Conservation (phyloP, 2,329 filamentous ascomycete genomes). For the Phialophora expanda region DNA sequence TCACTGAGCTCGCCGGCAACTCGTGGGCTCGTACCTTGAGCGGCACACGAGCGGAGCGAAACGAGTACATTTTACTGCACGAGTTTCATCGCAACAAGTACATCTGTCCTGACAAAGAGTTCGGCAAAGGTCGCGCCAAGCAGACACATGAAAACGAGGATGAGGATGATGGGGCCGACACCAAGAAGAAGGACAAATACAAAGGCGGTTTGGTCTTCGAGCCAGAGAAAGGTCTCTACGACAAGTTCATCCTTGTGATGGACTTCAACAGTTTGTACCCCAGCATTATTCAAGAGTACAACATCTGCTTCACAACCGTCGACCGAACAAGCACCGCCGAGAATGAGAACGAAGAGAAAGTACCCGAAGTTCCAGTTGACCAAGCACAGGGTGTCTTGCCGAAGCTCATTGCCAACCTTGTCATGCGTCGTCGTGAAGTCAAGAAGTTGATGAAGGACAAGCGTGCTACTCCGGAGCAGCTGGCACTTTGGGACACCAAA, state of each 20-base stretch:
- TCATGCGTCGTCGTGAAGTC: slow-evolving; percentile 85
- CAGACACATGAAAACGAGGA: slow-evolving; percentile 72
- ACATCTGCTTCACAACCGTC: slow-evolving; percentile 99
- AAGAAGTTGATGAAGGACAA: slow-evolving; percentile 98
- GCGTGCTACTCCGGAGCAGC: slow-evolving; percentile 79
- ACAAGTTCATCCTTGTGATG: slow-evolving; percentile 99
- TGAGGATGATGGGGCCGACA: slow-evolving; percentile 68
- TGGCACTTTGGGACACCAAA: slow-evolving; percentile 97
- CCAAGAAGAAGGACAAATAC: slow-evolving; percentile 98
- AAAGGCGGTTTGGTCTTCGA: slow-evolving; percentile 99
- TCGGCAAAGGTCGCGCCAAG: slow-evolving; percentile 75
- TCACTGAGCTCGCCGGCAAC: slow-evolving; percentile 96
- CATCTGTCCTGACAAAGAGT: slow-evolving; percentile 94
- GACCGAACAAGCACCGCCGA: slow-evolving; percentile 69
- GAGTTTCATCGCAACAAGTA: slow-evolving; percentile 97
- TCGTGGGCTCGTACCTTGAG: slow-evolving; percentile 97
- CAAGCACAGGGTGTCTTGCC: slow-evolving; percentile 86
- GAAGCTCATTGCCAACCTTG: slow-evolving; percentile 86
- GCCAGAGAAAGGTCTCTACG: slow-evolving; percentile 94
- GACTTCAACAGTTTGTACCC: slow-evolving; percentile 99
- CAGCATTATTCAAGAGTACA: slow-evolving; percentile 98
- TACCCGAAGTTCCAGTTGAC: slow-evolving; percentile 76
- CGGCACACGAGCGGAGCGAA: slow-evolving; percentile 93
- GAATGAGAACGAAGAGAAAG: slow-evolving; percentile 80
- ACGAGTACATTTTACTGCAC: slow-evolving; percentile 98